Base-by-base conservation (phyloP, 768 basidiomycete species). In the Lyophyllum semitale region DNA sequence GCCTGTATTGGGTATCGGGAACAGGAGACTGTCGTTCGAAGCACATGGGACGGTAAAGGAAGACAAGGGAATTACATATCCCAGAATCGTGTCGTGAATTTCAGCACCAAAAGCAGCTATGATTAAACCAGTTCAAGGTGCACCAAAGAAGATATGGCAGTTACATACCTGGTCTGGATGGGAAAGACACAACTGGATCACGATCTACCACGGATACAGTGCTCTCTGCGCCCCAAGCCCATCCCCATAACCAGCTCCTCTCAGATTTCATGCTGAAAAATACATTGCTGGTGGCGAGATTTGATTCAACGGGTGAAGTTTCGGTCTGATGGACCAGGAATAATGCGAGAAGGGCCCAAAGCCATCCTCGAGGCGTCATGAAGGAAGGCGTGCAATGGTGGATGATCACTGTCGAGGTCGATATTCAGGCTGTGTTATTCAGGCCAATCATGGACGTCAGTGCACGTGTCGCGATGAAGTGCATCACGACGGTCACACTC, bases 191-290 rank as follows among this genome's bases (percentile, higher is more conserved):
- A 0, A 84, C 75, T 0, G 91, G 91, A 4, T 82, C 77, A 54
- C 84, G 83, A 72, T 93, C 91, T 33, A 93, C 85, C 57, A 93
- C 76, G 23, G 89, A 86, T 55, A 92, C 89, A 25, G 84, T 78
- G 57, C 84, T 84, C 60, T 87, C 85, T 0, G 82, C 78, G 8
- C 85, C 85, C 84, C 84, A 86, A 0, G 84, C 81, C 85, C 85
- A 87, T 6, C 78, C 79, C 83, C 82, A 84, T 30, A 79, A 59
- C 73, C 84, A 84, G 40, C 73, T 75, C 22, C 74, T 78, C 50
- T 87, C 85, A 0, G 84, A 79, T 50, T 79, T 79, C 26, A 70
- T 60, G 29, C 55, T 66, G 37, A 82, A 68, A 29, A 66, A 62
- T 26, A 68, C 45, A 17, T 64, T 61, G 26, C 22, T 38, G 30